A percentile compares a stretch with the other conserved stretches of the same genome.
phyloP scores from a whole-genome alignment of 2,329 filamentous ascomycete genomes.

The Fusarium pseudoanthophilum region DNA sequence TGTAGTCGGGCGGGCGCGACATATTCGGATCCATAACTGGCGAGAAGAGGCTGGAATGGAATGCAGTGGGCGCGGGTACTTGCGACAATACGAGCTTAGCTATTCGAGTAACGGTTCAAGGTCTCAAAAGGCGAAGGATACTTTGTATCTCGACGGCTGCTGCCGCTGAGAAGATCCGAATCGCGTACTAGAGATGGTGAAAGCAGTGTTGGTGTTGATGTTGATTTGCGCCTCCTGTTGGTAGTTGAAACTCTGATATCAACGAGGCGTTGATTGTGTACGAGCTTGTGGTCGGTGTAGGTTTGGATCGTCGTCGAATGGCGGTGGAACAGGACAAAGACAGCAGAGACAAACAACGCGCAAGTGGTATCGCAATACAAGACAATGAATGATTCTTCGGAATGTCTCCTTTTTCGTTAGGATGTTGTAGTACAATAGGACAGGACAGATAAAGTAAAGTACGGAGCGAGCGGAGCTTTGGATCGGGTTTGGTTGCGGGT shows the following conservation, averaged over 20 bases:
- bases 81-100: conserved; percentile 26
- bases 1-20: conserved; percentile 67
- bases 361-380: conserved; percentile 13
- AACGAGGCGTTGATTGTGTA: conserved; percentile 17
- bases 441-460: conserved; percentile 4
- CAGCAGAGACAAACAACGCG: conserved; percentile 4
- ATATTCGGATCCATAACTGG: conserved; percentile 61
- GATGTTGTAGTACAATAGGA: conserved; percentile 18
- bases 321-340: background rate
- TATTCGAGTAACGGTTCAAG: conserved; percentile 17
- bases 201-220: conserved; percentile 9
- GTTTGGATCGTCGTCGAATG: conserved; percentile 18
- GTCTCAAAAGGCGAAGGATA: conserved; percentile 11
- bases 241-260: conserved; percentile 27
- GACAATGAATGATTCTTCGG: conserved; percentile 9
- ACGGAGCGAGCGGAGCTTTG: conserved; percentile 37
- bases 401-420: conserved; percentile 12
- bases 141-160: conserved; percentile 31
- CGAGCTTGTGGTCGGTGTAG: conserved; percentile 17
- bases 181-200: background rate
- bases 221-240: conserved; percentile 7
- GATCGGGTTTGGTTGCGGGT: conserved; percentile 29
- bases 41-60: conserved; percentile 47
- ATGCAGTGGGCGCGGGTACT: conserved; percentile 42
- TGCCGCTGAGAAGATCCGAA: conserved; percentile 28